These are phyloP conservation scores for Apiospora malaysiana DNA, from an alignment of 2,329 filamentous ascomycete genomes.

Conservation along the genomic window DNA sequence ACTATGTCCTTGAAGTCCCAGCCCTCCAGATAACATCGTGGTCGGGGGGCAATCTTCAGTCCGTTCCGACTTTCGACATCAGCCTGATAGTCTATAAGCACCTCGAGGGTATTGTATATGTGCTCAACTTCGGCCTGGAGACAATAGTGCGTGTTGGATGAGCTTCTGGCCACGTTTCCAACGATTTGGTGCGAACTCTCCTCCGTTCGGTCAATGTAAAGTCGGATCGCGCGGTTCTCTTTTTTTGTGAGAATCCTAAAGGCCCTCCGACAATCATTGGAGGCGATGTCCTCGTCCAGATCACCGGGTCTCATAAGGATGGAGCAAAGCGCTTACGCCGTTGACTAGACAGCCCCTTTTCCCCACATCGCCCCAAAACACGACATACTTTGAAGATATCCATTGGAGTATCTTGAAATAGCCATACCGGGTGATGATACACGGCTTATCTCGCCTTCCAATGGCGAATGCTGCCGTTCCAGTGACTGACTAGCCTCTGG, in stretches of 20 bases:
- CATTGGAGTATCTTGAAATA: conserved; percentile 37
- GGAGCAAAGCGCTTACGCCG: conserved; percentile 43
- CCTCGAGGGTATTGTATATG: conserved; percentile 36
- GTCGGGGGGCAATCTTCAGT: conserved; percentile 24
- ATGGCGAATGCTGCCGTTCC: conserved; percentile 32
- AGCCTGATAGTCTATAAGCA: conserved; percentile 37
- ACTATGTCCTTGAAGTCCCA: conserved; percentile 37
- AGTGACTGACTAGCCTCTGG: conserved; percentile 34
- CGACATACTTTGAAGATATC: conserved; percentile 37
- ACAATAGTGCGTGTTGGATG: conserved; percentile 22
- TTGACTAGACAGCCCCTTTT: conserved; percentile 44
- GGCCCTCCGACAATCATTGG: conserved; percentile 26
- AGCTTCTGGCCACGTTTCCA: not conserved
- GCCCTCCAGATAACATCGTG: conserved; percentile 38
- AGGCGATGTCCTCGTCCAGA: conserved; percentile 31
- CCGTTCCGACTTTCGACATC: conserved; percentile 33
- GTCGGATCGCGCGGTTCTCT: conserved; percentile 24
- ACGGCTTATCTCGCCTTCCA: conserved; percentile 36
- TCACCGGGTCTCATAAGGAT: conserved; percentile 31
- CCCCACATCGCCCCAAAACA: conserved; percentile 43
- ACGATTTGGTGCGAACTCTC: conserved; percentile 12
- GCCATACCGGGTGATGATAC: conserved; percentile 29
- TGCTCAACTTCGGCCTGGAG: conserved; percentile 37
- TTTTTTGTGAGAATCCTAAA: conserved; percentile 26
- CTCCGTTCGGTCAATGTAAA: conserved; percentile 29